These are phyloP conservation scores for Prunus armeniaca DNA, from an alignment of 306 rosid genomes.

Conservation along the genomic window DNA sequence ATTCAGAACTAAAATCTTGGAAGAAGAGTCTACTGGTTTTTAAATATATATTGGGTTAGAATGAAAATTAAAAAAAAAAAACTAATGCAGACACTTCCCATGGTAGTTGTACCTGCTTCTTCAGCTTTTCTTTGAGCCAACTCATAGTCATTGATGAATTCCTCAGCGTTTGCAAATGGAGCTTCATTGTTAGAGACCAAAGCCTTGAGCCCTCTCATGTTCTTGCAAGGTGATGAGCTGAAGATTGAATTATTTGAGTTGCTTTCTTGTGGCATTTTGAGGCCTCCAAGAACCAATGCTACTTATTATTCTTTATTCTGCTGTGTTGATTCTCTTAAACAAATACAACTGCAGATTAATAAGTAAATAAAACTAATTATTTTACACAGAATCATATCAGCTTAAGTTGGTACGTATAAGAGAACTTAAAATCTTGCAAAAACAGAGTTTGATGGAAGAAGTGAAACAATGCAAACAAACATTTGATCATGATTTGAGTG, in stretches of 20 bases:
- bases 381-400: neutral
- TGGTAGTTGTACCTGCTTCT: conserved; percentile 69
- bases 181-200: conserved; percentile 38
- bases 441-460: neutral
- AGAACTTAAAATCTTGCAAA: neutral
- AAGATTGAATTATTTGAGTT: conserved; percentile 29
- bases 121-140: conserved; percentile 97
- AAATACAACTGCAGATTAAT: neutral
- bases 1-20: neutral
- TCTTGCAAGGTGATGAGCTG: conserved; percentile 59
- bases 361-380: neutral
- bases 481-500: neutral
- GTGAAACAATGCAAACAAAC: neutral
- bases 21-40: neutral
- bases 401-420: neutral
- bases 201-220: conserved; percentile 60
- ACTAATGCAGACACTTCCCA: too few species aligned
- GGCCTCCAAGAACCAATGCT: neutral
- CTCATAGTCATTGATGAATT: conserved; percentile 76
- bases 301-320: conserved; percentile 1
- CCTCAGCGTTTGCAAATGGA: conserved; percentile 45
- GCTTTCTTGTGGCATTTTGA: conserved; percentile 65
- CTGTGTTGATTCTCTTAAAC: neutral
- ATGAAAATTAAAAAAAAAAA: too few species aligned
- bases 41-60: too few species aligned